Evolutionary conservation across 2,329 filamentous ascomycete species (phyloP).

Genomic region (Pseudogymnoascus sp.): DNA sequence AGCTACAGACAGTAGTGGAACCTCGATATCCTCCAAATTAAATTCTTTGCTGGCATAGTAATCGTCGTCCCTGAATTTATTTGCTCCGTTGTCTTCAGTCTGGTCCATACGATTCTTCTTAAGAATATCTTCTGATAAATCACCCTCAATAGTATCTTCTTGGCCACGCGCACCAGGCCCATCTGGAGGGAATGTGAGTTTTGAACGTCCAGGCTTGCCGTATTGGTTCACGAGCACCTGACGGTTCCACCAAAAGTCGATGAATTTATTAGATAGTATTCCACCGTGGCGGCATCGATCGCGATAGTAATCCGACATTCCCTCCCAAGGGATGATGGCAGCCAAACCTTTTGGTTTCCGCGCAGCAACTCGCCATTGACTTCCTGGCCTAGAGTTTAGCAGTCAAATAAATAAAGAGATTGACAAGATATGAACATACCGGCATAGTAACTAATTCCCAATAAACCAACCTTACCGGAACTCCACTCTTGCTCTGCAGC

Average conservation of each 20-base stretch:
- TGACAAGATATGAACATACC: background rate
- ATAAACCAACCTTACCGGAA: constrained; percentile 38
- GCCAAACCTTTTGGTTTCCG: constrained; percentile 31
- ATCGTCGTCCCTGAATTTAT: background rate
- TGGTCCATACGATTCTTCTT: constrained; percentile 34
- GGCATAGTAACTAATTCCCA: constrained; percentile 43
- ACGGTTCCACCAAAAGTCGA: constrained; percentile 59
- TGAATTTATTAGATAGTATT: constrained; percentile 52
- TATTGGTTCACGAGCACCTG: constrained; percentile 65
- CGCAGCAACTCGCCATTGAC: background rate
- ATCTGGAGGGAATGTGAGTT: constrained; percentile 28
- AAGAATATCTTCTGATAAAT: constrained; percentile 46
- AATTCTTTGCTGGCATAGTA: constrained; percentile 37
- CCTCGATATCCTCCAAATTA: constrained; percentile 56
- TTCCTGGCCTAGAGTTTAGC: constrained; percentile 15
- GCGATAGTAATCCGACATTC: constrained; percentile 48
- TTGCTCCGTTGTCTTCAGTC: background rate
- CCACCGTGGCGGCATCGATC: constrained; percentile 56
- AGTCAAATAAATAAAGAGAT: constrained; percentile 16
- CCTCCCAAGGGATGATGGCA: constrained; percentile 48
- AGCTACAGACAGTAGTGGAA: constrained; percentile 58
- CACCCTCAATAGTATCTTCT: constrained; percentile 49
- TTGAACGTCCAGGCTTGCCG: constrained; percentile 44
- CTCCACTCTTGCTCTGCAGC: constrained; percentile 40
- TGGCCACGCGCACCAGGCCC: constrained; percentile 13